These are phyloP conservation scores for Trichoderma virens DNA, from an alignment of 495 filamentous ascomycete genomes.

Conservation along the genomic window DNA sequence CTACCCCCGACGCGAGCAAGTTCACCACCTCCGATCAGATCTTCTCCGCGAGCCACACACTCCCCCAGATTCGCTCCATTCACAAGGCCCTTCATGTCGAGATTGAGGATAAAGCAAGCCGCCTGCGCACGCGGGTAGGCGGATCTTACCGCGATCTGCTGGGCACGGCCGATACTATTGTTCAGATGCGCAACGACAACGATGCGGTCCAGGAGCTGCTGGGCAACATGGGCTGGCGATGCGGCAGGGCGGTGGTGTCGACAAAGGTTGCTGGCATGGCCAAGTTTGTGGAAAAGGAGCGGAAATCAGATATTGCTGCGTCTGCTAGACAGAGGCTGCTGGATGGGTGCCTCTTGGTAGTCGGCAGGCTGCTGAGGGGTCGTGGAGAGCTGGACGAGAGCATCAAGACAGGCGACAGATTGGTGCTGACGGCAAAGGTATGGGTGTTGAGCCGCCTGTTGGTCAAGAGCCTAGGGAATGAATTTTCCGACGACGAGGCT, in stretches of 20 bases:
- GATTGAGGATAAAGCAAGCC: conserved; percentile 74
- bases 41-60: conserved; percentile 60
- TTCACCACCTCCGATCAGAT: conserved; percentile 62
- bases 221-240: conserved; percentile 63
- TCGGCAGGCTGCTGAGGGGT: conserved; percentile 26
- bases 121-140: conserved; percentile 86
- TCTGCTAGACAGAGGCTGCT: conserved; percentile 34
- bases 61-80: conserved; percentile 55
- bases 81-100: conserved; percentile 46
- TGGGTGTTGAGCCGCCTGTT: conserved; percentile 62
- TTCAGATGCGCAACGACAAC: conserved; percentile 77
- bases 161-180: conserved; percentile 85
- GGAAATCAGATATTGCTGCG: conserved; percentile 36
- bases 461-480: conserved; percentile 36
- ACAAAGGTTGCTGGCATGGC: conserved; percentile 56
- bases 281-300: conserved; percentile 41
- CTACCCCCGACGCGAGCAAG: conserved; percentile 34
- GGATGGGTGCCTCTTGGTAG: conserved; percentile 29
- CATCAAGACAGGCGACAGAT: conserved; percentile 46
- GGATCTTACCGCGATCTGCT: conserved; percentile 87
- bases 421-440: conserved; percentile 69
- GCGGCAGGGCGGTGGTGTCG: conserved; percentile 65
- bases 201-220: conserved; percentile 62
- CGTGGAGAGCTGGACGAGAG: conserved; percentile 29
- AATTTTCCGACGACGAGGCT: conserved; percentile 18